Conservation (phyloP, 257 asterid genomes). For the Euphrasia confusa region DNA sequence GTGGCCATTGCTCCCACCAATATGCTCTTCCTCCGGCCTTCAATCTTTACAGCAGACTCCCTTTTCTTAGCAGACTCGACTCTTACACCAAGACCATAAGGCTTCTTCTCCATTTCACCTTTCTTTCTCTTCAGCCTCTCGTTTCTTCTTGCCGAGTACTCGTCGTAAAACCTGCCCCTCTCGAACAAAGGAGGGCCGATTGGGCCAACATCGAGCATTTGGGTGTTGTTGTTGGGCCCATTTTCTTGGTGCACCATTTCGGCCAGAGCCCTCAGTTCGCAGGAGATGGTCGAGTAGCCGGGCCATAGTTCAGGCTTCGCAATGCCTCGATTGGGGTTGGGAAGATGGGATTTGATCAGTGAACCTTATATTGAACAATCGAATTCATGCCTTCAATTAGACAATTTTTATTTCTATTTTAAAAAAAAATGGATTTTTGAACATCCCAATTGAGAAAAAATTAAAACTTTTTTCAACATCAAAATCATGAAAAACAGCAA, state of each 20-base stretch:
- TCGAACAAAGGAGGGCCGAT: constrained; percentile 57
- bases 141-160: constrained; percentile 74
- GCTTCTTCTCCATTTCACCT: constrained; percentile 51
- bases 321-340: constrained; percentile 30
- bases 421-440: background rate
- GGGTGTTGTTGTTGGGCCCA: constrained; percentile 26
- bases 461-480: background rate
- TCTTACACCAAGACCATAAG: constrained; percentile 70
- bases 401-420: background rate
- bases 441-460: background rate
- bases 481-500: background rate
- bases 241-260: constrained; percentile 66
- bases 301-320: constrained; percentile 50
- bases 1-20: constrained; percentile 36
- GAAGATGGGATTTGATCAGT: constrained; percentile 48
- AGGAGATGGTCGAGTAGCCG: constrained; percentile 66
- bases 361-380: constrained; percentile 44
- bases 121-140: constrained; percentile 88
- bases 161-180: constrained; percentile 83
- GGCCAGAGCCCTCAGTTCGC: constrained; percentile 62
- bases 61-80: constrained; percentile 67
- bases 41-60: constrained; percentile 35
- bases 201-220: background rate
- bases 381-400: background rate
- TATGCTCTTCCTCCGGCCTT: constrained; percentile 40